Conservation (phyloP, 1,284 basidiomycete species). For the Rugosomyces carneus region DNA sequence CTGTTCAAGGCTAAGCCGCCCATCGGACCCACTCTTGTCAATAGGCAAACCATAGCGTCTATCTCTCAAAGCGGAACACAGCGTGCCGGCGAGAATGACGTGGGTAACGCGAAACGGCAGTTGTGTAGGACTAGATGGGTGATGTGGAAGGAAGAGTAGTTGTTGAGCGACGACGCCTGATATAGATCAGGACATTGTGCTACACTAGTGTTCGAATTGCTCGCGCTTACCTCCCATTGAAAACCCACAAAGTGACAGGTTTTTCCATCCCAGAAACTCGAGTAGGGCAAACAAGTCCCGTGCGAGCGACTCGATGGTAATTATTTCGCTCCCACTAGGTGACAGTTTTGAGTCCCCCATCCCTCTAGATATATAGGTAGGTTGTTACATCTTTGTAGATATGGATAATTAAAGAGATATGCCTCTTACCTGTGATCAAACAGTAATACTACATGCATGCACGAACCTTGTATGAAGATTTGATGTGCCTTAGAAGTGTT, state of each 20-base stretch:
- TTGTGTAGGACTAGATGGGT: conserved; percentile 25
- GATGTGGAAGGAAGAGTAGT: conserved; percentile 36
- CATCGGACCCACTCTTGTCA: conserved; percentile 14
- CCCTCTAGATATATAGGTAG: conserved; percentile 22
- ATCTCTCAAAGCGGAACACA: conserved; percentile 22
- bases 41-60: conserved; percentile 23
- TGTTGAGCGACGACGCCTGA: conserved; percentile 36
- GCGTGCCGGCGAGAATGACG: conserved; percentile 32
- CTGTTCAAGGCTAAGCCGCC: conserved; percentile 24
- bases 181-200: neutral
- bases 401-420: neutral
- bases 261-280: conserved; percentile 30
- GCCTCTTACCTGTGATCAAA: conserved; percentile 27
- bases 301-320: conserved; percentile 37
- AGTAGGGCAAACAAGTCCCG: conserved; percentile 36
- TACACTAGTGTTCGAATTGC: neutral
- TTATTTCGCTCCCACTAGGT: conserved; percentile 24
- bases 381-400: no score
- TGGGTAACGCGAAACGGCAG: conserved; percentile 37
- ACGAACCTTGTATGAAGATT: neutral
- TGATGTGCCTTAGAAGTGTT: conserved; percentile 1
- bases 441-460: conserved; percentile 20
- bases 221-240: conserved; percentile 35
- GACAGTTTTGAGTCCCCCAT: conserved; percentile 34
- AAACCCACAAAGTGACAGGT: conserved; percentile 36